Percentiles rank a stretch among this genome's conserved stretches.
These are phyloP conservation scores for Apiospora kogelbergensis DNA, from an alignment of 2,329 filamentous ascomycete genomes.

Conservation along the genomic window DNA sequence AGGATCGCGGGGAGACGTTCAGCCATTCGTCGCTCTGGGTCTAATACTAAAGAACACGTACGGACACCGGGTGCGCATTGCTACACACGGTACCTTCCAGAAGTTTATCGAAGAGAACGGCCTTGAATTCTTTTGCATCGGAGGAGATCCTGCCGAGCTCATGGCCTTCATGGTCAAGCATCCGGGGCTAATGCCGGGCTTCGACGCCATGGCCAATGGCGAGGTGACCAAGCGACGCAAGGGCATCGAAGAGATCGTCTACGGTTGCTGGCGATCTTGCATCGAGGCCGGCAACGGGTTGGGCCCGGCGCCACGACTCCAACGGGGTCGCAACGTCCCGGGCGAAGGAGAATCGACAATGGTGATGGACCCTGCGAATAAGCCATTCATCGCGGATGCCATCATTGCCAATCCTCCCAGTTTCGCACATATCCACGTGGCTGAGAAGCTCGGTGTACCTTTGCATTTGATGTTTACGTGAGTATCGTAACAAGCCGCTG, in stretches of 20 bases:
- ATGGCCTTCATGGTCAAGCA: conserved; percentile 73
- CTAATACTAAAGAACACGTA: conserved; percentile 46
- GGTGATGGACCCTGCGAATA: conserved; percentile 20
- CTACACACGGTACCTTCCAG: conserved; percentile 55
- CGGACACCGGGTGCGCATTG: conserved; percentile 56
- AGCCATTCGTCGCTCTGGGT: conserved; percentile 59
- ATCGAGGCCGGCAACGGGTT: conserved; percentile 67
- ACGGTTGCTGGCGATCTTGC: conserved; percentile 74
- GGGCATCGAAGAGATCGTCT: conserved; percentile 67
- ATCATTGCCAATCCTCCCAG: conserved; percentile 61
- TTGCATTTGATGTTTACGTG: conserved; percentile 74
- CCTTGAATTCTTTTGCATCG: conserved; percentile 58
- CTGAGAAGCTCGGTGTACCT: conserved; percentile 64
- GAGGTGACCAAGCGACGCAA: conserved; percentile 66
- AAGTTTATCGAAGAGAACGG: conserved; percentile 52
- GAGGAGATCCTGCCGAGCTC: conserved; percentile 52
- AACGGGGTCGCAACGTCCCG: conserved; percentile 22
- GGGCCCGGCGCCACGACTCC: conserved; percentile 43
- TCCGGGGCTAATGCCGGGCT: conserved; percentile 70
- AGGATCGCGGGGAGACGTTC: conserved; percentile 52
- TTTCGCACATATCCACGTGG: conserved; percentile 65
- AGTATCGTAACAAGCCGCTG: conserved; percentile 13
- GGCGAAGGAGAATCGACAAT: conserved; percentile 15
- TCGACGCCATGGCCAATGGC: conserved; percentile 65
- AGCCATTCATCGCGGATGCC: conserved; percentile 33